Evolutionary conservation across 1,284 basidiomycete species (phyloP).

Genomic region (Fomitopsis palustris): DNA sequence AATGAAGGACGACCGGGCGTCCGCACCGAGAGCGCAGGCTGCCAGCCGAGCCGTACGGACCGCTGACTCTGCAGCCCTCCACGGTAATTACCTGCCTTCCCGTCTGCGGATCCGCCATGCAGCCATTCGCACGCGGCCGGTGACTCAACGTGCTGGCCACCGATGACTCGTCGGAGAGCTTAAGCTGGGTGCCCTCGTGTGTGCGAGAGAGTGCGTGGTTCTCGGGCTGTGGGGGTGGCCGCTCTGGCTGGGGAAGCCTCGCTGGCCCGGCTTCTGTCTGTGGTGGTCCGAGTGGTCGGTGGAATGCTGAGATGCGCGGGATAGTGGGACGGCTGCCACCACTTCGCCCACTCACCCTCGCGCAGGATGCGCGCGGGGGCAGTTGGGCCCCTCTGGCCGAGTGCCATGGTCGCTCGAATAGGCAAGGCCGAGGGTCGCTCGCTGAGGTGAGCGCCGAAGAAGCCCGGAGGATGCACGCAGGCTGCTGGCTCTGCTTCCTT

Average conservation of each 20-base stretch:
- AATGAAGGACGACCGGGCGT: no score
- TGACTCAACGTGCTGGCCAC: neutral
- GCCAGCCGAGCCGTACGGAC: neutral
- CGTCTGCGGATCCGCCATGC: neutral
- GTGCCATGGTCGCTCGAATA: neutral
- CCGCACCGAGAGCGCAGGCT: no score
- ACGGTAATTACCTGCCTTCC: neutral
- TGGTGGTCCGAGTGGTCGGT: neutral
- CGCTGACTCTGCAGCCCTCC: neutral
- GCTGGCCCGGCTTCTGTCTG: neutral
- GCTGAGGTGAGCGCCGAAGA: neutral
- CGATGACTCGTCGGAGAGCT: neutral
- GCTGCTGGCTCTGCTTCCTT: neutral
- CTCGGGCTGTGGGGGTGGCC: neutral
- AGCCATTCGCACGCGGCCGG: neutral
- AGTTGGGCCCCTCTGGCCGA: no score
- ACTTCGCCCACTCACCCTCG: no score
- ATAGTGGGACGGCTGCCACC: neutral
- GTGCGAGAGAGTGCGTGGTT: neutral
- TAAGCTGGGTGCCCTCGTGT: no score
- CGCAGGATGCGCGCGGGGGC: no score
- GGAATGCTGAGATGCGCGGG: neutral
- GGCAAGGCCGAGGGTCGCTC: neutral
- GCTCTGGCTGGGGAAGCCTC: neutral
- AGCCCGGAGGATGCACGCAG: neutral